Evolutionary conservation across 1,284 basidiomycete genomes (phyloP).

Genomic region (Sanghuangporus weigelae): DNA sequence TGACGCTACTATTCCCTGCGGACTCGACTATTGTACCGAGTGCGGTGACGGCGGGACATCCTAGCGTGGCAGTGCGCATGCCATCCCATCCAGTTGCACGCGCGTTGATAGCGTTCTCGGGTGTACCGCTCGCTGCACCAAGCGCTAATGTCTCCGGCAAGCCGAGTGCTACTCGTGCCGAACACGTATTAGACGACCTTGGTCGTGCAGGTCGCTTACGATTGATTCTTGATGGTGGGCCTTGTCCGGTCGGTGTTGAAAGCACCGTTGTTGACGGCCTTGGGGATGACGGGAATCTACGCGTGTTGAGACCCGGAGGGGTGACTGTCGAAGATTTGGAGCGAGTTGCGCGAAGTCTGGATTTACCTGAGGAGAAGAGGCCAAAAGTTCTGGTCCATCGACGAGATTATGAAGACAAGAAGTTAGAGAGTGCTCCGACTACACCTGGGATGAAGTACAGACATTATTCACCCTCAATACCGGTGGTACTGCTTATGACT

Average conservation of each 20-base stretch:
- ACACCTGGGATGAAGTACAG: constrained; percentile 99
- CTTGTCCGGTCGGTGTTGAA: constrained; percentile 88
- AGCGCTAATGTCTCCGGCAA: constrained; percentile 94
- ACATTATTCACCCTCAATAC: constrained; percentile 90
- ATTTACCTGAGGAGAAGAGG: constrained; percentile 25
- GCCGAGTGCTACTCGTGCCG: constrained; percentile 90
- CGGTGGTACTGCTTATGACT: constrained; percentile 72
- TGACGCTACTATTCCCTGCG: constrained; percentile 89
- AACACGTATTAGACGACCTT: constrained; percentile 82
- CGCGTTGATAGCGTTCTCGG: constrained; percentile 76
- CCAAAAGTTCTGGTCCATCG: constrained; percentile 69
- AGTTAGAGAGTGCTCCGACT: constrained; percentile 73
- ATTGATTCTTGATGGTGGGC: constrained; percentile 90
- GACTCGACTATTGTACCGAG: constrained; percentile 49
- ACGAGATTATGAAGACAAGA: constrained; percentile 65
- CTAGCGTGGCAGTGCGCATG: constrained; percentile 90
- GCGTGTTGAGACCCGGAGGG: constrained; percentile 89
- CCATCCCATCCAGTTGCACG: constrained; percentile 91
- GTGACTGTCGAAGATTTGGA: constrained; percentile 88
- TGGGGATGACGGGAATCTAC: constrained; percentile 63
- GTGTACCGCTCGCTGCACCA: constrained; percentile 86
- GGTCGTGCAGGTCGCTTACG: constrained; percentile 55
- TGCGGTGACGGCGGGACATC: constrained; percentile 73
- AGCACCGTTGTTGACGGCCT: constrained; percentile 94
- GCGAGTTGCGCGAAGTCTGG: constrained; percentile 43